Evolutionary conservation across 768 basidiomycete species (phyloP), one percentile per base, ranked within the genome.

Genomic region (Pisolithus microcarpus): DNA sequence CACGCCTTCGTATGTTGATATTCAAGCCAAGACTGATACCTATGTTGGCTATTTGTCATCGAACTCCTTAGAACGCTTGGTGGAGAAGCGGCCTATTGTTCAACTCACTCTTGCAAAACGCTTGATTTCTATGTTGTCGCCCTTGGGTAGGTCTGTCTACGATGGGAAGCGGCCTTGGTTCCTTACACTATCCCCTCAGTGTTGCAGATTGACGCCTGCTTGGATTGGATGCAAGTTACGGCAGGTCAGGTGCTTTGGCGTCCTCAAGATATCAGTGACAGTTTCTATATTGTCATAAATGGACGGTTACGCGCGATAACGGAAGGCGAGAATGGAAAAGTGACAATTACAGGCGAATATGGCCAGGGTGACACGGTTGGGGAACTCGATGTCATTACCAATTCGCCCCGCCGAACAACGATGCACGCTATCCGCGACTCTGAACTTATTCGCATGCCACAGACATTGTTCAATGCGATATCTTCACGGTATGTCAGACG

Each of bases 361-460:
- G 96, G 96, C 37, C 94, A 97, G 67, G 94, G 93, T 9, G 95
- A 98, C 61, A 89, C 90, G 0, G 92, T 98, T 45, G 96, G 96
- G 23, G 96, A 99, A 67, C 76, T 99, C 11, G 96, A 98, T 65
- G 96, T 96, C 48, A 98, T 99, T 61, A 96, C 94, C 7, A 88
- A 85, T 58, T 87, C 85, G 16, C 79, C 81, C 3, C 80, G 96
- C 51, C 79, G 86, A 49, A 94, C 84, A 44, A 98, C 93, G 0
- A 83, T 97, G 16, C 95, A 98, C 69, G 96, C 96, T 7, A 98
- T 99, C 56, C 91, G 96, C 59, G 96, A 99, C 64, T 92, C 93
- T 0, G 96, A 99, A 65, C 76, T 99, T 11, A 95, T 95, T 26
- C 75, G 95, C 26, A 96, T 99, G 88, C 96, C 96, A 1, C 84